Base-by-base conservation (phyloP, 163 green algal genomes). In the Scenedesmus sp. region DNA sequence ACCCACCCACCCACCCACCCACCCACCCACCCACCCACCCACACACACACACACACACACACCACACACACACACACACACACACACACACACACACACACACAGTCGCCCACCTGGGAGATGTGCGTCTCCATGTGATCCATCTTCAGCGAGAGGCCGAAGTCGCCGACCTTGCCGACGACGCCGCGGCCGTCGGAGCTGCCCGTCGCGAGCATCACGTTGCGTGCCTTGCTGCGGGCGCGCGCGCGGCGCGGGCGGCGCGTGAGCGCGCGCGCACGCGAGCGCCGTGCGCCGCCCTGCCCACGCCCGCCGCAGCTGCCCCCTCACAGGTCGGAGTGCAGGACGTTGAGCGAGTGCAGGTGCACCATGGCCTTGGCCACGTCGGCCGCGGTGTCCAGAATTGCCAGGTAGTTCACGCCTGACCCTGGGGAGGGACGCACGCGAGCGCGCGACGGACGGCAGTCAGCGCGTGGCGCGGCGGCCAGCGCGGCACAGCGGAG, bases 91-190 rank as follows among this genome's bases (percentile, higher is more conserved):
- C n/a, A n/a, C n/a, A n/a, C n/a, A n/a, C n/a, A n/a, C n/a, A n/a
- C n/a, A n/a, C n/a, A n/a, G n/a, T 90, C 80, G 71, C 70, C 85
- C 50, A 82, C 64, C 18, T 87, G 80, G 18, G 54, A 84, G 22
- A 90, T 50, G 60, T 89, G 84, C 7, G 84, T 89, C 60, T 85
- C 80, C 31, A 65, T 18, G 17, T 78, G 76, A 60, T 82, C 72
- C 39, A 90, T 88, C 50, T 78, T 76, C 24, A 86, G 45, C 42
- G 31, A 72, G 64, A 92, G 66, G n/a, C 87, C 87, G 81, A 92
- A 90, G 83, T 92, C 87, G 13, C 77, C 82, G 7, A 91, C 81
- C 81, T 95, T 95, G 63, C 82, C 82, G 2, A 81, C 80, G 33
- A 94, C 84, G 54, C 89, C 88, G 24, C 89, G 85, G 0, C 78